Evolutionary conservation across 352 stramenopile genomes (phyloP).

Genomic region (Phytophthora palmivora): DNA sequence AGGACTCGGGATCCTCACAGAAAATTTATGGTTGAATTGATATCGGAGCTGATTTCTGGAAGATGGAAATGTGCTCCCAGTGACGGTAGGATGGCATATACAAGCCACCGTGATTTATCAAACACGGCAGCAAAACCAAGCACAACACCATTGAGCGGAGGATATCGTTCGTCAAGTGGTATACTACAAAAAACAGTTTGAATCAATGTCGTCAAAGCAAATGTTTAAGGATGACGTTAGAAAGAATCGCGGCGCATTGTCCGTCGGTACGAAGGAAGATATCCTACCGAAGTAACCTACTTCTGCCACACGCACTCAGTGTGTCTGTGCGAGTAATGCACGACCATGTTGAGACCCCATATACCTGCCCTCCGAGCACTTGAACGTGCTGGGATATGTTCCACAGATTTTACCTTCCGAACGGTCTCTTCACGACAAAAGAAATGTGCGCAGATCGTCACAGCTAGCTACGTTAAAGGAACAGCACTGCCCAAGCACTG

Average conservation of each 20-base stretch:
- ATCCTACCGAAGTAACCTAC: constrained; percentile 13
- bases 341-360: not conserved
- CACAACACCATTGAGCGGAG: not conserved
- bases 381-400: constrained; percentile 24
- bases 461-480: constrained; percentile 7
- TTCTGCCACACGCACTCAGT: constrained; percentile 8
- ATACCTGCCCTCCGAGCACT: constrained; percentile 3
- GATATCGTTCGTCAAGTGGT: not conserved
- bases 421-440: constrained; percentile 13
- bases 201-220: not conserved
- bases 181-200: not conserved
- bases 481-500: not conserved
- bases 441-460: constrained; percentile 5
- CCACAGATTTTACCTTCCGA: constrained; percentile 8
- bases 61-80: not conserved
- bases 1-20: not conserved
- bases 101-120: not conserved
- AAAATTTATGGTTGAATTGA: not conserved
- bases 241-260: constrained; percentile 15
- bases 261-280: constrained; percentile 13
- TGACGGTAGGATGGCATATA: not conserved
- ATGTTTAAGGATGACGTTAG: constrained; percentile 3
- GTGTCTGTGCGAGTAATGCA: constrained; percentile 16
- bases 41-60: not conserved
- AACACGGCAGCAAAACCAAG: not conserved